Conservation (phyloP, 2,329 filamentous ascomycete genomes). For the Aschersonia sp. region DNA sequence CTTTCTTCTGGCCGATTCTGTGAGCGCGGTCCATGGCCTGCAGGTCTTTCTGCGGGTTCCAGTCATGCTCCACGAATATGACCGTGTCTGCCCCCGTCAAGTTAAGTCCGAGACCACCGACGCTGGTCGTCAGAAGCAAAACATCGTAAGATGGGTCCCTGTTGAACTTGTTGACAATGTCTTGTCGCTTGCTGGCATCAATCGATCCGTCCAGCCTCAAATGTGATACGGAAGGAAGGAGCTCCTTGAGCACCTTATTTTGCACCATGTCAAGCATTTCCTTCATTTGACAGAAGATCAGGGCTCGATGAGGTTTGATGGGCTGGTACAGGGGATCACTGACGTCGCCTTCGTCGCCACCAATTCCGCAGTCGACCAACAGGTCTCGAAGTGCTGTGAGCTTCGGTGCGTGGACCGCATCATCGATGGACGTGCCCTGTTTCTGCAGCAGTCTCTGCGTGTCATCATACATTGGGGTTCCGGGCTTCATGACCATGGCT, state of each 20-base stretch:
- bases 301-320: slow-evolving; percentile 87
- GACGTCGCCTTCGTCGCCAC: slow-evolving; percentile 50
- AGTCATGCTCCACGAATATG: slow-evolving; percentile 98
- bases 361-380: slow-evolving; percentile 96
- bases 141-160: slow-evolving; percentile 94
- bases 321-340: slow-evolving; percentile 56
- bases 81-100: slow-evolving; percentile 95
- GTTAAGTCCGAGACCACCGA: slow-evolving; percentile 88
- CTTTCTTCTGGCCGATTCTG: slow-evolving; percentile 98
- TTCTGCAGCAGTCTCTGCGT: slow-evolving; percentile 69
- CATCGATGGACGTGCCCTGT: slow-evolving; percentile 69
- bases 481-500: slow-evolving; percentile 88
- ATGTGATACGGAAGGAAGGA: slow-evolving; percentile 87
- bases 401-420: slow-evolving; percentile 83
- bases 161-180: slow-evolving; percentile 98
- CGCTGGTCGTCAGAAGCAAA: slow-evolving; percentile 82
- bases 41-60: slow-evolving; percentile 97
- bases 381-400: slow-evolving; percentile 80
- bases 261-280: slow-evolving; percentile 99
- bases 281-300: slow-evolving; percentile 99
- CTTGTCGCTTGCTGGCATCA: slow-evolving; percentile 84
- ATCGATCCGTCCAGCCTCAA: slow-evolving; percentile 89
- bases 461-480: slow-evolving; percentile 77
- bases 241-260: slow-evolving; percentile 74
- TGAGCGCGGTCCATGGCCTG: slow-evolving; percentile 98